Evolutionary conservation across 140 eudicot species (phyloP), one percentile per base, ranked within the genome.

Genomic region (Senecio squalidus): DNA sequence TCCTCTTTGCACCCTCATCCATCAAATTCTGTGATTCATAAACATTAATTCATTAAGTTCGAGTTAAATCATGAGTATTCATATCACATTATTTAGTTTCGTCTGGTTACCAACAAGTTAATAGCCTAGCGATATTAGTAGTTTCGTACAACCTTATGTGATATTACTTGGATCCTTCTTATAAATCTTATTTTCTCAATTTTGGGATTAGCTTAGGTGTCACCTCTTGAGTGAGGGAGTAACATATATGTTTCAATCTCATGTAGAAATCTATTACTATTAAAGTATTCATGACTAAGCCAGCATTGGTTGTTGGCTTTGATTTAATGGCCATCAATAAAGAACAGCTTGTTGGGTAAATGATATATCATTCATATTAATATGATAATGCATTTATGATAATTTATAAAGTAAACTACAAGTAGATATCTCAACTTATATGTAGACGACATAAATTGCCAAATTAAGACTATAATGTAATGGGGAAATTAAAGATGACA

Each of bases 1-100:
- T 83, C 61, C 57, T 83, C 67, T 52, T 50, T 22, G 86, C 92
- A 34, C 86, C 92, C 48, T 58, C 51, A 23, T 66, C 74, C 69
- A 70, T 11, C 38, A 84, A 44, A 4, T 24, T 67, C 94, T 80
- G 55, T 40, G 28, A 24, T 15, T 39, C 11, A 24, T 44, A 44
- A 15, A 41, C 27, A 59, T 25, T 59, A 15, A 13, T 18, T 16
- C 27, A 59, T 25, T 59, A 15, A 13, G 20, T 16, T 57, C 10
- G 31, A 54, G 14, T 21, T 36, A 20, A 23, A 1, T 34, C 20
- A 5, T 15, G 34, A 27, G 4, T 25, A 53, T 53, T 6, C 14
- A 15, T 9, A 53, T n/a, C n/a, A n/a, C n/a, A n/a, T n/a, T n/a
- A n/a, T n/a, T n/a, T n/a, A n/a, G n/a, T n/a, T n/a, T n/a, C n/a